Conservation (phyloP, 139 green algal species). For the Picochlorum sp. region DNA sequence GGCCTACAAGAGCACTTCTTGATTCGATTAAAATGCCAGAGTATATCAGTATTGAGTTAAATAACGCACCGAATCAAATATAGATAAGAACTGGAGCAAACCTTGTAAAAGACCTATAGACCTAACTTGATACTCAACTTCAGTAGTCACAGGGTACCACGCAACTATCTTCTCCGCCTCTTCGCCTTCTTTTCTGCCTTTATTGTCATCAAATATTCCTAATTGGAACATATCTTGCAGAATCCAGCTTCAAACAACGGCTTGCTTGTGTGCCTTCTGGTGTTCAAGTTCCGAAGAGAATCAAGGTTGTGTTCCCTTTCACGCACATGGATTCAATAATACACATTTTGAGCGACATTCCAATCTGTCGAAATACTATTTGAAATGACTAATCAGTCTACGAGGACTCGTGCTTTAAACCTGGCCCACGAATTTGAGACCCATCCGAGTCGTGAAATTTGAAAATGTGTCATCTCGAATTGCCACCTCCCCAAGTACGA, state of each 20-base stretch:
- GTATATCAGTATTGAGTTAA: neutral
- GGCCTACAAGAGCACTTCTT: neutral
- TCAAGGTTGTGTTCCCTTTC: too few species aligned
- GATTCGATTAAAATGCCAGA: neutral
- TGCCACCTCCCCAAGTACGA: too few species aligned
- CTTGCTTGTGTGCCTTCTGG: too few species aligned
- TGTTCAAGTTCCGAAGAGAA: too few species aligned
- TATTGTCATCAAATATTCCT: constrained; percentile 13
- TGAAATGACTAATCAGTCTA: too few species aligned
- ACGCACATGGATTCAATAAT: too few species aligned
- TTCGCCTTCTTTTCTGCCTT: constrained; percentile 26
- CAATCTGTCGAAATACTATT: too few species aligned
- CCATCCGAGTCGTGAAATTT: neutral
- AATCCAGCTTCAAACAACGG: too few species aligned
- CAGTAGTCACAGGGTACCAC: constrained; percentile 12
- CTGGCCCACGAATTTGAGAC: too few species aligned
- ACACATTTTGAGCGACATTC: too few species aligned
- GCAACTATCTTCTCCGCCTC: constrained; percentile 35
- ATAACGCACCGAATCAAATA: constrained; percentile 3
- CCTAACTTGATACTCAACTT: constrained; percentile 14
- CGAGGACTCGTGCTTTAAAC: too few species aligned
- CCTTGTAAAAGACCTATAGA: constrained; percentile 32
- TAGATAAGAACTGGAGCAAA: constrained; percentile 14
- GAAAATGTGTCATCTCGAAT: neutral
- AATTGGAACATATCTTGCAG: too few species aligned